These are phyloP conservation scores for Rosa lucieae DNA, from an alignment of 306 rosid species.

Conservation along the genomic window DNA sequence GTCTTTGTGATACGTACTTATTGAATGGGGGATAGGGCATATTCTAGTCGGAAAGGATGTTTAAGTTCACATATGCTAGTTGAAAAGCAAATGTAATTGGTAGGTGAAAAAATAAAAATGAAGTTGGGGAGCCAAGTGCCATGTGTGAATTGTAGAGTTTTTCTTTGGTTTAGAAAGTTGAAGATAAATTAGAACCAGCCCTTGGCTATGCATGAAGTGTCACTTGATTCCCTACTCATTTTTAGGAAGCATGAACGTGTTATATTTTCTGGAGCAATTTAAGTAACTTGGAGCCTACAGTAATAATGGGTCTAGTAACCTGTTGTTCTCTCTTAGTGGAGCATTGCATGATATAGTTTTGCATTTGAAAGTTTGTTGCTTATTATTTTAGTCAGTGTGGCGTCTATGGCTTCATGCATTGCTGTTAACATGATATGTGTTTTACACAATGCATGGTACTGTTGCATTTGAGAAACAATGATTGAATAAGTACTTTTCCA, in stretches of 20 bases:
- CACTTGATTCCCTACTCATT: too few relatives aligned
- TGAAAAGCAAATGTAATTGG: background rate
- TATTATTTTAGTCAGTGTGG: background rate
- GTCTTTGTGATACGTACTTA: background rate
- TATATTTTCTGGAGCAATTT: background rate
- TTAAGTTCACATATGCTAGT: background rate
- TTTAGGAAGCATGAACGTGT: too few relatives aligned
- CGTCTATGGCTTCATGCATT: too few relatives aligned
- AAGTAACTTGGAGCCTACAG: background rate
- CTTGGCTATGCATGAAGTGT: too few relatives aligned
- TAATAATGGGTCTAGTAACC: background rate
- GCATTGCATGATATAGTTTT: background rate
- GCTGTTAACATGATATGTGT: too few relatives aligned
- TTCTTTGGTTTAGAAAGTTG: too few relatives aligned
- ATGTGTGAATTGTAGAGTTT: background rate
- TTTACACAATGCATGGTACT: background rate
- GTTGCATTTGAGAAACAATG: too few relatives aligned
- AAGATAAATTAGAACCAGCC: too few relatives aligned
- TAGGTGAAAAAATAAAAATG: background rate
- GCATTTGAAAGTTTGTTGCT: background rate
- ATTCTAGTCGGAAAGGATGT: background rate
- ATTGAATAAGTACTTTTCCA: too few relatives aligned
- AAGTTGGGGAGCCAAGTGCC: background rate
- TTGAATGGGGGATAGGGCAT: background rate
- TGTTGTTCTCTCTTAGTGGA: conserved; percentile 1